phyloP scores from a whole-genome alignment of 495 filamentous ascomycete species.

The Articulospora tetracladia region DNA sequence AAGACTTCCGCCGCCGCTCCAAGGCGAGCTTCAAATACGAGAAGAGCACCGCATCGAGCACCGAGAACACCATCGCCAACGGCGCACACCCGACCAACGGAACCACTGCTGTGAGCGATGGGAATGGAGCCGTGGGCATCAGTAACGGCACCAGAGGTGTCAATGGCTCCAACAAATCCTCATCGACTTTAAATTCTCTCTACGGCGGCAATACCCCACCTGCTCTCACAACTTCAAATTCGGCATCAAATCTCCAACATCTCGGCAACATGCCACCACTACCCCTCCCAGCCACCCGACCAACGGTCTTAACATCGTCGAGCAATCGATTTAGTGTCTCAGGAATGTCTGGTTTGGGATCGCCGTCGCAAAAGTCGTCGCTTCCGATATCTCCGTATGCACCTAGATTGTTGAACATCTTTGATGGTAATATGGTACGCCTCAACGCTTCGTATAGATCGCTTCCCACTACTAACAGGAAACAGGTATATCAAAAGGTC shows the following conservation, averaged over 20 bases:
- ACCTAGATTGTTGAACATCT: conserved; percentile 69
- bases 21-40: conserved; percentile 59
- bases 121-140: not conserved
- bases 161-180: conserved; percentile 50
- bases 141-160: not conserved
- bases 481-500: conserved; percentile 86
- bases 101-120: not conserved
- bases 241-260: conserved; percentile 52
- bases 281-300: conserved; percentile 38
- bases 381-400: conserved; percentile 70
- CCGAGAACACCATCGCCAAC: conserved; percentile 25
- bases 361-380: conserved; percentile 50
- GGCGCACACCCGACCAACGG: not conserved
- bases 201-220: conserved; percentile 51
- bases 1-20: conserved; percentile 70
- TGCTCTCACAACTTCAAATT: conserved; percentile 29
- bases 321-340: conserved; percentile 46
- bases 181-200: conserved; percentile 60
- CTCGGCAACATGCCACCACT: conserved; percentile 30
- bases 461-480: not conserved
- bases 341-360: conserved; percentile 50
- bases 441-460: too few species aligned
- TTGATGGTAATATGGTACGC: conserved; percentile 79
- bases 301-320: conserved; percentile 40
- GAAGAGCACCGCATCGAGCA: conserved; percentile 51